A percentile compares a stretch with the other conserved stretches of the same genome.
These are phyloP conservation scores for Oryza punctata DNA, from an alignment of 176 grass and related monocot species.

Conservation along the genomic window DNA sequence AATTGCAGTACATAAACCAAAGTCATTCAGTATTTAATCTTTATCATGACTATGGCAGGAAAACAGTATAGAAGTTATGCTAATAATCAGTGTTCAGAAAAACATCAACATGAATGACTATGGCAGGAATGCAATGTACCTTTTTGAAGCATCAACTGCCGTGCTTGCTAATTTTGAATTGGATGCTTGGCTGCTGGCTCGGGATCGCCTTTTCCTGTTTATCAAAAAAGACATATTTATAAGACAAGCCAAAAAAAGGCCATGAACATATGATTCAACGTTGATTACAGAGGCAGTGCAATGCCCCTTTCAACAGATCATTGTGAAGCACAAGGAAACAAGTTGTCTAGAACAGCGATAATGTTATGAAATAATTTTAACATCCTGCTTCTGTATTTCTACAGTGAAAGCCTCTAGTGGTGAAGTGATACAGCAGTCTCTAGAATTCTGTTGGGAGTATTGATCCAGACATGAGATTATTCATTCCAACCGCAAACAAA, in stretches of 20 bases:
- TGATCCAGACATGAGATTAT: neutral
- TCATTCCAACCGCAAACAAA: neutral
- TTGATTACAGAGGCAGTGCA: neutral
- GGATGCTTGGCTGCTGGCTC: conserved; percentile 38
- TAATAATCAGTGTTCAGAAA: neutral
- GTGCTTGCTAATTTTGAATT: conserved; percentile 40
- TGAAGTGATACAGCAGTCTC: conserved; percentile 8
- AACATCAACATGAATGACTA: conserved; percentile 5
- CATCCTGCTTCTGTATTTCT: conserved; percentile 7
- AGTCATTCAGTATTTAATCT: neutral
- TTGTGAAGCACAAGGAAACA: conserved; percentile 9
- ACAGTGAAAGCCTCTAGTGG: neutral
- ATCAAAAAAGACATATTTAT: conserved; percentile 23
- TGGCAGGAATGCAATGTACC: conserved; percentile 64
- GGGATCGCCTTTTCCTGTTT: conserved; percentile 64
- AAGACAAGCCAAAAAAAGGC: neutral
- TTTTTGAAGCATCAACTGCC: conserved; percentile 46
- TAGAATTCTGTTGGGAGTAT: neutral
- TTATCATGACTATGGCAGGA: neutral
- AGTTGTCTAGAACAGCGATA: neutral
- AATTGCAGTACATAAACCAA: neutral
- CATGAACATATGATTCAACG: neutral
- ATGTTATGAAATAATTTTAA: conserved; percentile 2
- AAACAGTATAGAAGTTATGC: neutral
- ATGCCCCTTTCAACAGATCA: conserved; percentile 8